Conservation (phyloP, 768 basidiomycete species). For the Agrocybe chaxingu region DNA sequence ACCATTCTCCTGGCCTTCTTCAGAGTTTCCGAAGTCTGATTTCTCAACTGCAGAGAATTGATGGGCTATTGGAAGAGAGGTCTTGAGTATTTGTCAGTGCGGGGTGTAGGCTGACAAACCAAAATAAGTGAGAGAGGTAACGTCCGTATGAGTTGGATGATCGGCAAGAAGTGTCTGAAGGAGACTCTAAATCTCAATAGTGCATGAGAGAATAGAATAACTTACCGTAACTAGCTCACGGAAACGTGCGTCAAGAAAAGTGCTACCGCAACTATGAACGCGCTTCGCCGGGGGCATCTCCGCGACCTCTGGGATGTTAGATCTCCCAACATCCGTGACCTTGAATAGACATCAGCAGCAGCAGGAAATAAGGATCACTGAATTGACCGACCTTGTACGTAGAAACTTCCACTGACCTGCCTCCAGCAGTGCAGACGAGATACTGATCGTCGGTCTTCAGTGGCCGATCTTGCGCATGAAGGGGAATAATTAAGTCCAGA, state of each 20-base stretch:
- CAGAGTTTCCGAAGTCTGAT: neutral
- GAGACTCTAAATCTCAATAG: neutral
- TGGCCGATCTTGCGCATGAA: too few species aligned
- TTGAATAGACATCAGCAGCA: neutral
- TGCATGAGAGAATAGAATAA: neutral
- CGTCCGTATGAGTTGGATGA: neutral
- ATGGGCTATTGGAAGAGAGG: neutral
- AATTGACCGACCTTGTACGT: neutral
- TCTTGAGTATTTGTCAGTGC: neutral
- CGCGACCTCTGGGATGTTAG: neutral
- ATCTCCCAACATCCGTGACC: neutral
- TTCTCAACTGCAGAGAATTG: neutral
- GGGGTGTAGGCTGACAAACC: neutral
- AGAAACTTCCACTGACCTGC: neutral
- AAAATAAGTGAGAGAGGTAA: neutral
- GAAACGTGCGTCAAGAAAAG: neutral
- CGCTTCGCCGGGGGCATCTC: neutral
- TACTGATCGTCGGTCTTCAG: neutral
- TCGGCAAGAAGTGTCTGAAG: neutral
- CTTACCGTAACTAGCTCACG: neutral
- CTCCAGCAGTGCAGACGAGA: neutral
- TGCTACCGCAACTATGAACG: neutral
- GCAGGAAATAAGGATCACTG: neutral
- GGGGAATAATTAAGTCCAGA: neutral
- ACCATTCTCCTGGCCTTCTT: neutral